Percentiles rank a stretch among this genome's conserved stretches.
Conservation (phyloP, 192 early-diverging fungal genomes). For the Backusella mclennaniae region DNA sequence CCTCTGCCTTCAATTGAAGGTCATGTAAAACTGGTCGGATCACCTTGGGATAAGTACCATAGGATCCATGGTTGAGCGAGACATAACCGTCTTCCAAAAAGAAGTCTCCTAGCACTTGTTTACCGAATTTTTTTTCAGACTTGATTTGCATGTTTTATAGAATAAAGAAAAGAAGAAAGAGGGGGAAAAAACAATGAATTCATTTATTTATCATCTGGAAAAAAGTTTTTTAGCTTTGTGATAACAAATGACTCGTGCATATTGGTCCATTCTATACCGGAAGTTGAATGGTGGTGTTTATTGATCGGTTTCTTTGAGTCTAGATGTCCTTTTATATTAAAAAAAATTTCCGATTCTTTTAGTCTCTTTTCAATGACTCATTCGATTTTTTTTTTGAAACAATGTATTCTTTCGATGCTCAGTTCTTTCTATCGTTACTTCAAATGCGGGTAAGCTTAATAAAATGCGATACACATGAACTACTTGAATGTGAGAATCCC, state of each 20-base stretch:
- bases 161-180: background rate
- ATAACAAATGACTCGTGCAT: background rate
- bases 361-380: too few relatives aligned
- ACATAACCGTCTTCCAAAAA: constrained; percentile 45
- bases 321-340: background rate
- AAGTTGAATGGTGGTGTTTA: background rate
- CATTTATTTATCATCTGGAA: too few relatives aligned
- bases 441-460: background rate
- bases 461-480: too few relatives aligned
- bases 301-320: too few relatives aligned
- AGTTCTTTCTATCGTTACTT: background rate
- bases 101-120: constrained; percentile 43
- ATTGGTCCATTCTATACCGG: background rate
- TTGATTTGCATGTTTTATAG: background rate
- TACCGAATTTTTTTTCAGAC: constrained; percentile 35
- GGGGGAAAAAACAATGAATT: background rate
- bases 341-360: background rate
- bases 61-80: constrained; percentile 69
- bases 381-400: background rate
- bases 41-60: constrained; percentile 38
- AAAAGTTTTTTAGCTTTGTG: background rate
- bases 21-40: constrained; percentile 25
- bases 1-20: constrained; percentile 33
- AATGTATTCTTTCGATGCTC: background rate
- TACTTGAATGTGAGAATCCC: too few relatives aligned